Base-by-base conservation (phyloP, 139 green algal genomes). In the Spirogloea muscicola region DNA sequence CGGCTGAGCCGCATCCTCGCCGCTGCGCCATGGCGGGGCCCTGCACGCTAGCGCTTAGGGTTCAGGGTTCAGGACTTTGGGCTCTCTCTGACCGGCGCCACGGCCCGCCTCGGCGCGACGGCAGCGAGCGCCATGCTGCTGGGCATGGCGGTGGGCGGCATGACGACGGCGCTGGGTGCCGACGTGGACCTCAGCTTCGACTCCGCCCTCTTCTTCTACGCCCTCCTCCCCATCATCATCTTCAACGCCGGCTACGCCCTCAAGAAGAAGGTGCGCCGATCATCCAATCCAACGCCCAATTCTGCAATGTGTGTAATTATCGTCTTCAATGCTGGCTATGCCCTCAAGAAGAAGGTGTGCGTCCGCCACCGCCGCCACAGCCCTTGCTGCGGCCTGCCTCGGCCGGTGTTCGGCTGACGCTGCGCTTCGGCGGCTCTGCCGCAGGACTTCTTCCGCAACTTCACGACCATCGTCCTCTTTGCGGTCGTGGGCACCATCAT, bases 251-350 rank as follows among this genome's bases (percentile, higher is more conserved):
- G 85, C n/a, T 92, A 85, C 49, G 87, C 84, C 51, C 87, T 93
- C 39, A 77, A 88, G 43, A 80, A 80, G 0, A 82, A 79, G 72
- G 68, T 80, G 31, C 5, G 34, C 21, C 41, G n/a, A n/a, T n/a
- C n/a, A n/a, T n/a, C n/a, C n/a, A n/a, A n/a, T n/a, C n/a, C n/a
- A n/a, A n/a, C n/a, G n/a, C n/a, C n/a, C n/a, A n/a, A n/a, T n/a
- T n/a, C n/a, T n/a, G n/a, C n/a, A n/a, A n/a, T n/a, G n/a, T n/a
- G n/a, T n/a, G n/a, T n/a, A n/a, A 85, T 85, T 57, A 94, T 94
- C 73, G 92, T 93, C 71, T 94, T 92, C 82, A 87, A 91, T 9
- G 86, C 88, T 3, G 89, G 85, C n/a, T 92, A 85, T 46, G 87
- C 84, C 51, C 87, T 93, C 39, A 77, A 88, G 43, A 80, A 80